Percentiles rank a stretch among this genome's conserved stretches.
These are phyloP conservation scores for Tephrocybe rancida DNA, from an alignment of 768 basidiomycete genomes.

Conservation along the genomic window DNA sequence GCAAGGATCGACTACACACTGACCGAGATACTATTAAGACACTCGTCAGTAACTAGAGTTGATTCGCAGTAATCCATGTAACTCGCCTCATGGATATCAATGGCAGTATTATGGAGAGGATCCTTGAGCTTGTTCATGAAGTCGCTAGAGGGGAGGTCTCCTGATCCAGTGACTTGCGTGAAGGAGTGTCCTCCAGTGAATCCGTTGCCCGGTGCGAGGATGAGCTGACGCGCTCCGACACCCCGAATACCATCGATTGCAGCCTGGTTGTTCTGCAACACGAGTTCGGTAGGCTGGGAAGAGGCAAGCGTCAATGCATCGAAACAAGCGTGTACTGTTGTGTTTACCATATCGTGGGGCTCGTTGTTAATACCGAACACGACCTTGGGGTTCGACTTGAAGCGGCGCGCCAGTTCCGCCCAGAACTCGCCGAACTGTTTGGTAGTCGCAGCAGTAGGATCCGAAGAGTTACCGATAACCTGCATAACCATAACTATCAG, in stretches of 20 bases:
- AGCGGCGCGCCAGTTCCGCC: conserved; percentile 42
- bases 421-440: conserved; percentile 45
- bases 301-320: not conserved
- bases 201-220: conserved; percentile 48
- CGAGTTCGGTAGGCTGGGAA: conserved; percentile 37
- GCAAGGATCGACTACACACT: not conserved
- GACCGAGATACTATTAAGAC: conserved; percentile 5
- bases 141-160: conserved; percentile 41
- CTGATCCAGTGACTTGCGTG: conserved; percentile 36
- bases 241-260: conserved; percentile 45
- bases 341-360: conserved; percentile 44
- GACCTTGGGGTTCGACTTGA: conserved; percentile 40
- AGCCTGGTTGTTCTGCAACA: conserved; percentile 45
- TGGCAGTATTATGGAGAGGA: conserved; percentile 43
- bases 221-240: conserved; percentile 42
- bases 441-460: conserved; percentile 46
- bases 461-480: conserved; percentile 47
- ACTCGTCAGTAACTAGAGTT: no score
- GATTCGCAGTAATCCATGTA: not conserved
- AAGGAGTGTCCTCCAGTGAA: conserved; percentile 49
- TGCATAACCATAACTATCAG: conserved; percentile 10
- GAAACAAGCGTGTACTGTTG: not conserved
- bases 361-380: conserved; percentile 53
- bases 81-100: conserved; percentile 46
- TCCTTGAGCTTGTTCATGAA: conserved; percentile 43